Evolutionary conservation across 345 rosid species (phyloP), one percentile per base, ranked within the genome.

Genomic region (Eutrema japonicum): DNA sequence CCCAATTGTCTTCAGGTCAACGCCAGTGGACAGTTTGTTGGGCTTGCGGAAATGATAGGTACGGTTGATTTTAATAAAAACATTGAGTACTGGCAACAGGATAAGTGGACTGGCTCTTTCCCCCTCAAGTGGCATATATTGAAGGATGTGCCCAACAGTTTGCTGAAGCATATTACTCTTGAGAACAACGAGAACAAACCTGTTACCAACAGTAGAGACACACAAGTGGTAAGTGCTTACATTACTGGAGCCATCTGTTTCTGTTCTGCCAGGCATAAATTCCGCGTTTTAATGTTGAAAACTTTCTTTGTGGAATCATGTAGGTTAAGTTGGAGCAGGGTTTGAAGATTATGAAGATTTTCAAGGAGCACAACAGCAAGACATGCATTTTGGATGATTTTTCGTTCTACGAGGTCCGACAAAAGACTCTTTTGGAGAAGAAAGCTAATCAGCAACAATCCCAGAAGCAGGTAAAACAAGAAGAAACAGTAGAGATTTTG

Each of bases 121-220:
- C 86, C 89, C 0, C 81, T 91, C 18, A 89, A 85, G 83, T 91
- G 96, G 97, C 97, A 85, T 69, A 77, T 91, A 43, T 81, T 89
- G 6, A 91, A 91, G 78, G 96, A 91, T 83, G 83, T 91, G 7
- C 93, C 96, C 16, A 91, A 91, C 70, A 85, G 83, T 74, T 82
- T 80, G 53, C 76, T 92, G 86, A 89, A 84, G 79, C 96, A 89
- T 81, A 92, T 88, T 18, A 89, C 82, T 2, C 88, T 91, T 0
- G 96, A 91, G 79, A 87, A 91, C 81, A 91, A 91, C 9, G 97
- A 91, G 85, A 89, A 86, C 83, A 91, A 91, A 59, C 97, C 96
- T 22, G 97, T 91, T 13, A 89, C 93, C 2, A 85, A 87, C 77
- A 91, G 97, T 69, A 80, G 97, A 80, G 97, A 91, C 75, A 89